These are phyloP conservation scores for Vitis rupestris DNA, from an alignment of 164 flowering plant genomes.

Conservation along the genomic window DNA sequence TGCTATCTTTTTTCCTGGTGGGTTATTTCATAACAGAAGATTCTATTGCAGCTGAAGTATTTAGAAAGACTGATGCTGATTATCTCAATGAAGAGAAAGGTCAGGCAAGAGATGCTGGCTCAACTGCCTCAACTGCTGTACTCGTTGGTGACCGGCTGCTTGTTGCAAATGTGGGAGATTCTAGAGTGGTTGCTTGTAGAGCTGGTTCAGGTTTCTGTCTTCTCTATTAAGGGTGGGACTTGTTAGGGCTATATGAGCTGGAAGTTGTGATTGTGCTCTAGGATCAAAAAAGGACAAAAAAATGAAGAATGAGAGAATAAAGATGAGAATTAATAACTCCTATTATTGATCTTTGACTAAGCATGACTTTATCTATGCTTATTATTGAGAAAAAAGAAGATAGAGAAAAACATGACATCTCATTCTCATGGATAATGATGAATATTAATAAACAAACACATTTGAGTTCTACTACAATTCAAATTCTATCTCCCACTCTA, in stretches of 20 bases:
- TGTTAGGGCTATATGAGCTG: conserved; percentile 7
- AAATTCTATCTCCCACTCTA: no score
- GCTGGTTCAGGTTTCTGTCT: conserved; percentile 67
- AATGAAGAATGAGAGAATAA: background rate
- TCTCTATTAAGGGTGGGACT: conserved; percentile 8
- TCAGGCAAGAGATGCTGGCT: conserved; percentile 71
- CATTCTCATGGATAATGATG: no score
- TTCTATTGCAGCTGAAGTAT: conserved; percentile 62
- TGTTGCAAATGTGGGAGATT: conserved; percentile 93
- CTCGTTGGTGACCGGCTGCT: conserved; percentile 54
- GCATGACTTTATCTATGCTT: background rate
- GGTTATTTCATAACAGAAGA: background rate
- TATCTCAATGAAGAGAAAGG: conserved; percentile 67
- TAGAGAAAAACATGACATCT: no score
- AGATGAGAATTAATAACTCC: background rate
- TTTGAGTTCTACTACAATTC: no score
- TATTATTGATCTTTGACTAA: background rate
- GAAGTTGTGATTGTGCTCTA: background rate
- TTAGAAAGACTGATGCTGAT: conserved; percentile 63
- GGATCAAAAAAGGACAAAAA: no score
- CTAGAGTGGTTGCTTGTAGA: conserved; percentile 73
- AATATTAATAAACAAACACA: no score
- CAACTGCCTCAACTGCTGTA: conserved; percentile 82
- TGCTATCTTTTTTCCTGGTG: background rate
- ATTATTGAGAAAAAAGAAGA: no score